Conservation (phyloP, 345 rosid genomes). For the Fremontodendron californicum region DNA sequence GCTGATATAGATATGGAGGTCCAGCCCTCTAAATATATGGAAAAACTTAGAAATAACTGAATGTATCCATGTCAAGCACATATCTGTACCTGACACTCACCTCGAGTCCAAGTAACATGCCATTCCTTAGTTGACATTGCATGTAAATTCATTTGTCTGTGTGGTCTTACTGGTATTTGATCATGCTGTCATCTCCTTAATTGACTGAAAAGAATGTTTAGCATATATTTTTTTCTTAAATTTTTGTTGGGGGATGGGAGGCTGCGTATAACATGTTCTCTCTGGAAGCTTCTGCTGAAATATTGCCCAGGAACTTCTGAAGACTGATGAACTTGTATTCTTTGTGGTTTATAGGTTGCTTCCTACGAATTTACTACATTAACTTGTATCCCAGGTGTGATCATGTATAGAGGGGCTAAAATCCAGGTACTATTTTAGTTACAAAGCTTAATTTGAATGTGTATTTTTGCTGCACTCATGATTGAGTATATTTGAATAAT, state of each 20-base stretch:
- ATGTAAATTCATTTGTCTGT: not conserved
- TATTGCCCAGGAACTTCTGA: not conserved
- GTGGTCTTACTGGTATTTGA: not conserved
- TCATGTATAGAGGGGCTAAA: conserved; percentile 91
- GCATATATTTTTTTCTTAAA: not conserved
- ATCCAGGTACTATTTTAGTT: conserved; percentile 57
- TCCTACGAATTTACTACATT: conserved; percentile 96
- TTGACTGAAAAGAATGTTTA: not conserved
- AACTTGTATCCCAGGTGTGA: conserved; percentile 97
- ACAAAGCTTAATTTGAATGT: not conserved
- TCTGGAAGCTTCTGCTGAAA: not conserved
- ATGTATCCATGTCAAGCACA: not conserved
- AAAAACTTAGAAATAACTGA: not conserved
- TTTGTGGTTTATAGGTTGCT: conserved; percentile 64
- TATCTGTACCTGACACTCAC: not conserved
- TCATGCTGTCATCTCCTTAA: not conserved
- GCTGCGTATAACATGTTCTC: not conserved
- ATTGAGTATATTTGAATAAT: not conserved
- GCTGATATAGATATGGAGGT: not conserved
- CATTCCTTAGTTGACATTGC: not conserved
- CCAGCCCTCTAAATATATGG: not conserved
- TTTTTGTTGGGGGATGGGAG: not conserved
- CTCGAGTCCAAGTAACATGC: not conserved
- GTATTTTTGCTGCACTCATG: not conserved
- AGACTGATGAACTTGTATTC: not conserved